Conservation (phyloP, 1,139 yeast genomes). For the Lodderomyces metapsilosis region DNA sequence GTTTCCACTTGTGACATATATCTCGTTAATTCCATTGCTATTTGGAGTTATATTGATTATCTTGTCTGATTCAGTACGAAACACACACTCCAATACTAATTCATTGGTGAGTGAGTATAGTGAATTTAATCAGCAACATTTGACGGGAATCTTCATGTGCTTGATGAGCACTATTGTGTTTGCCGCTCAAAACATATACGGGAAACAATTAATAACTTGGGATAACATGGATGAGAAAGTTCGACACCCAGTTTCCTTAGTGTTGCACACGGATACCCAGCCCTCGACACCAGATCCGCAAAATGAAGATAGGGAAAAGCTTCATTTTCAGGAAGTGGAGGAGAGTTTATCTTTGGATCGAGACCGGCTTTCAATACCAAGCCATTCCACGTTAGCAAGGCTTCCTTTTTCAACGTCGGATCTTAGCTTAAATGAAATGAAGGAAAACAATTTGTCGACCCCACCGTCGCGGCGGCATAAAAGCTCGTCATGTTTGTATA, state of each 20-base stretch:
- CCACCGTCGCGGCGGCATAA: background rate
- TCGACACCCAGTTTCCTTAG: conserved; percentile 28
- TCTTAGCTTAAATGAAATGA: conserved; percentile 27
- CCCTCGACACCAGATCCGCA: conserved; percentile 17
- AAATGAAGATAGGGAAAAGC: background rate
- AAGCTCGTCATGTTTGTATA: background rate
- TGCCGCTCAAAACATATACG: conserved; percentile 43
- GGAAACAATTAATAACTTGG: conserved; percentile 42
- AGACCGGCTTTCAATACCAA: background rate
- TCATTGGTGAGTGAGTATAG: conserved; percentile 15
- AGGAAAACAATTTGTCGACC: conserved; percentile 13
- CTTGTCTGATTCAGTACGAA: conserved; percentile 24
- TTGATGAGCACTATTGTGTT: conserved; percentile 32
- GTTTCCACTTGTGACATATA: conserved; percentile 34
- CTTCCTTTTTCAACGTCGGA: conserved; percentile 39
- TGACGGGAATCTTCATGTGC: conserved; percentile 32
- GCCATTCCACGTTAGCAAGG: background rate
- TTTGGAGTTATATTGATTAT: conserved; percentile 39
- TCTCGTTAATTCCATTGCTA: conserved; percentile 37
- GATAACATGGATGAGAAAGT: conserved; percentile 15
- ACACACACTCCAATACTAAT: conserved; percentile 8
- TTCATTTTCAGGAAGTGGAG: background rate
- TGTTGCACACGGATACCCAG: conserved; percentile 24
- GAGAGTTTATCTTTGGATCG: background rate
- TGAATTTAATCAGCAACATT: conserved; percentile 20